Conservation (phyloP, 2,329 filamentous ascomycete species). For the Fusarium neocosmosporiellum region DNA sequence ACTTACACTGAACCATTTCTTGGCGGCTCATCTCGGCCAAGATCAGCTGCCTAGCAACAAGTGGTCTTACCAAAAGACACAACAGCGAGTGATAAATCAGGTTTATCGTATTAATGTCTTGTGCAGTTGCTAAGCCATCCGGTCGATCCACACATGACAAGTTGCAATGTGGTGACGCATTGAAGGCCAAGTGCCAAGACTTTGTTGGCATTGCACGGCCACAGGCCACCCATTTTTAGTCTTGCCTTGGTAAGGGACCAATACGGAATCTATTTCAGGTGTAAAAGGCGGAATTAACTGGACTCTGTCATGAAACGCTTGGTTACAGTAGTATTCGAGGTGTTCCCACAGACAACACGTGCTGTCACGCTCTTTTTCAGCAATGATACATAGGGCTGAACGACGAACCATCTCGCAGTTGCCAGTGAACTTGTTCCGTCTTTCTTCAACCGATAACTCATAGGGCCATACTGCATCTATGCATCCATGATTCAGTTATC, state of each 20-base stretch:
- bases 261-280: not conserved
- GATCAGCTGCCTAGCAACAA: not conserved
- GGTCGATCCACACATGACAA: not conserved
- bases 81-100: not conserved
- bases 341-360: not conserved
- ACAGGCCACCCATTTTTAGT: not conserved
- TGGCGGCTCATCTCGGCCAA: not conserved
- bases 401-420: not conserved
- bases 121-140: not conserved
- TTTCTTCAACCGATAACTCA: not conserved
- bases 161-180: not conserved
- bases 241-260: not conserved
- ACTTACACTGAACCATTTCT: not conserved
- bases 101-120: not conserved
- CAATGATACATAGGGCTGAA: not conserved
- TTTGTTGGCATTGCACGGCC: slow-evolving; percentile 4
- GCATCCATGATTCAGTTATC: not conserved
- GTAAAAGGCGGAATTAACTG: not conserved
- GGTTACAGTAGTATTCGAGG: not conserved
- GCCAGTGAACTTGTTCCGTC: not conserved
- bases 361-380: not conserved
- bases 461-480: not conserved
- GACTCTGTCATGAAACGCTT: not conserved
- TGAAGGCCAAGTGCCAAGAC: slow-evolving; percentile 21
- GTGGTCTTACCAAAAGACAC: not conserved